phyloP scores from a whole-genome alignment of 371 early-diverging fungal species.

The Nosema bombycis region DNA sequence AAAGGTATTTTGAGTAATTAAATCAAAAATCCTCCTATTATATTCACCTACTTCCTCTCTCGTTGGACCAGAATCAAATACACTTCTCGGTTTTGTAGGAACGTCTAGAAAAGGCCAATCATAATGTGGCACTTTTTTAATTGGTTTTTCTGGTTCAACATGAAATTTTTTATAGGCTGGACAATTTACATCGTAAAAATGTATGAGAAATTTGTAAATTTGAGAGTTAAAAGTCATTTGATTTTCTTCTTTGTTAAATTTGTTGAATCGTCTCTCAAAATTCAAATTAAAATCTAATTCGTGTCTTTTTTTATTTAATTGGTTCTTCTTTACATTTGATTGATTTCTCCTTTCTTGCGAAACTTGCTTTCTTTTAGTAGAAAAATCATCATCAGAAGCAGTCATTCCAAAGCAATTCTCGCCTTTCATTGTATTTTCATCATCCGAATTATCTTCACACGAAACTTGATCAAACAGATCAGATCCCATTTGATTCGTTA shows the following conservation, averaged over 20 bases:
- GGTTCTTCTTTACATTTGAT: too few relatives aligned
- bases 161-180: neutral
- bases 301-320: too few relatives aligned
- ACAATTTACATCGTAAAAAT: constrained; percentile 8
- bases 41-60: constrained; percentile 29
- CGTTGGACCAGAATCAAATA: constrained; percentile 20
- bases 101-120: constrained; percentile 17
- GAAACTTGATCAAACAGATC: neutral
- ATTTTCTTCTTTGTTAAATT: neutral
- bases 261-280: too few relatives aligned
- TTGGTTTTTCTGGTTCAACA: constrained; percentile 4
- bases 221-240: neutral
- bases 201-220: constrained; percentile 17
- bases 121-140: neutral
- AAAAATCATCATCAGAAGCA: too few relatives aligned
- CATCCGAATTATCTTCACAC: neutral
- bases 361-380: too few relatives aligned
- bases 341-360: too few relatives aligned
- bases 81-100: constrained; percentile 25
- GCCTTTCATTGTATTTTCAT: too few relatives aligned
- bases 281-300: too few relatives aligned
- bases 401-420: too few relatives aligned
- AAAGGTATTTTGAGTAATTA: neutral
- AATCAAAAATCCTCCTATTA: constrained; percentile 24
- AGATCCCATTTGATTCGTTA: neutral